Percentiles rank a stretch among this genome's conserved stretches.
phyloP scores from a whole-genome alignment of 1,284 basidiomycete genomes.

The Earliella scabrosa region DNA sequence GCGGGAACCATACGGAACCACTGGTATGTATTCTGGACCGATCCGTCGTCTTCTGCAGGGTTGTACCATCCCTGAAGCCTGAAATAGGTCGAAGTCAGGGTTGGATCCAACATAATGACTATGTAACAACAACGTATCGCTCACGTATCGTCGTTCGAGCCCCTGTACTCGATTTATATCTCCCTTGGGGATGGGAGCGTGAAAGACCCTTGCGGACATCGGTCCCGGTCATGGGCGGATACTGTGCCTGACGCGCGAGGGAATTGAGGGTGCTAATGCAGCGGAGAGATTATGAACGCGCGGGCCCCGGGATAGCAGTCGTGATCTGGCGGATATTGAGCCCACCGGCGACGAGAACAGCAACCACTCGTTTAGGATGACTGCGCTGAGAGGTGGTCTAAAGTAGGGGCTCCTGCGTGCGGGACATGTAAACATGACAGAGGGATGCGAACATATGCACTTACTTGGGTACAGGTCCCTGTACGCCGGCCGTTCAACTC shows the following conservation, averaged over 20 bases:
- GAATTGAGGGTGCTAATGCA: neutral
- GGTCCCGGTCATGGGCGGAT: neutral
- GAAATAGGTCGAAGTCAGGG: neutral
- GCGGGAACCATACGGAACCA: too few relatives aligned
- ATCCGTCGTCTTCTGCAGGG: neutral
- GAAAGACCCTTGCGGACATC: neutral
- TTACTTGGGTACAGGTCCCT: neutral
- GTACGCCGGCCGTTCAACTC: neutral
- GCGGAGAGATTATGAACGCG: too few relatives aligned
- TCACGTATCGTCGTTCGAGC: slow-evolving; percentile 5
- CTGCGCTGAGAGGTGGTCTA: neutral
- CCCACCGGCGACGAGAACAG: neutral
- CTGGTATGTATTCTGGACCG: neutral
- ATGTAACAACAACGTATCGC: slow-evolving; percentile 8
- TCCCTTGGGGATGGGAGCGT: too few relatives aligned
- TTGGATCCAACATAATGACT: neutral
- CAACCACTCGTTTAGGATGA: neutral
- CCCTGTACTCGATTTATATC: neutral
- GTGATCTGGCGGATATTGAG: neutral
- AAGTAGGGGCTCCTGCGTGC: neutral
- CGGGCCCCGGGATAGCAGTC: too few relatives aligned
- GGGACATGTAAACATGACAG: neutral
- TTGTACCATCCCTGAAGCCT: neutral
- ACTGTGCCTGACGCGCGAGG: neutral
- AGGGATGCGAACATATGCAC: neutral